Base-by-base conservation (phyloP, 192 early-diverging fungal species). In the Hyaloraphidium curvatum region DNA sequence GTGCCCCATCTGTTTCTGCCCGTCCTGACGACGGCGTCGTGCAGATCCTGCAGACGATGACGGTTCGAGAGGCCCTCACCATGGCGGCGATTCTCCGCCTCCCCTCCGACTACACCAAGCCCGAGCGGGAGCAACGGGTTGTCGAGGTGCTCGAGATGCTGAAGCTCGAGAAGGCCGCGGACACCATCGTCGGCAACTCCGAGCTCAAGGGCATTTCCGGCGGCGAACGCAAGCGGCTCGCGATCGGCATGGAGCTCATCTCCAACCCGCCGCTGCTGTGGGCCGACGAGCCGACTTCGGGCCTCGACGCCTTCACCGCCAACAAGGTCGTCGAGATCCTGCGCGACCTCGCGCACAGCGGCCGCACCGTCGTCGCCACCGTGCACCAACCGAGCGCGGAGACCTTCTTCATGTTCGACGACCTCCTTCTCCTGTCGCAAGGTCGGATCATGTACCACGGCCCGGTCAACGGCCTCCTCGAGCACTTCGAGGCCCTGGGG, bases 361-460 rank as follows among this genome's bases (percentile, higher is more conserved):
- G 62, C n/a, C 17, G 39, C 14, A 64, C 66, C 1, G 53, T 67
- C n/a, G 57, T 64, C 19, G 53, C 59, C 25, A 63, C 66, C 1
- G 62, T 48, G 19, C 69, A 73, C 43, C 69, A 80, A 64, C 78
- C 75, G 9, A 74, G 72, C 19, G 68, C 67, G 2, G 73, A 77
- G 30, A 71, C 75, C 48, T 76, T 71, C 52, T 63, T 70, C 59
- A 50, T 79, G 31, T 76, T 86, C 27, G 81, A 86, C 56, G 78
- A 83, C 26, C 62, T 86, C 16, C 53, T 83, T 9, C 39, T 86
- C 21, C 64, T 86, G 30, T 65, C 72, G 0, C 72, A 83, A 48
- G 81, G 81, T n/a, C 66, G 71, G 23, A 68, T 81, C 30, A 78
- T 82, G 59, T 86, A 81, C 52, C 63, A 78, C 30, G 83, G 81